Percentiles rank a stretch among this genome's conserved stretches.
Evolutionary conservation across 257 asterid species (phyloP).

Genomic region (Avicennia marina): DNA sequence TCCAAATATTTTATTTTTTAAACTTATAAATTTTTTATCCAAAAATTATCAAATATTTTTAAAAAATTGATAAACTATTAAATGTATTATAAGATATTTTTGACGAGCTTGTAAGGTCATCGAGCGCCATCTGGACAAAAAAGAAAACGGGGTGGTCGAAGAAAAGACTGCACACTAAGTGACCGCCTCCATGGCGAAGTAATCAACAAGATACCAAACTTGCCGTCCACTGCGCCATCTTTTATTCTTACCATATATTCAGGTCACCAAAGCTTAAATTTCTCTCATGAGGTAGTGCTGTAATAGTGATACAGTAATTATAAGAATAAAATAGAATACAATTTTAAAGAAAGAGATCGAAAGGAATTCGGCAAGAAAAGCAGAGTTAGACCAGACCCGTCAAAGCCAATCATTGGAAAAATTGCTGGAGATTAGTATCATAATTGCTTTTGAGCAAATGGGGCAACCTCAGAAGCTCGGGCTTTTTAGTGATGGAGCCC

Average conservation of each 20-base stretch:
- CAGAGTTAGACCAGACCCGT: conserved; percentile 42
- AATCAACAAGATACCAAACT: conserved; percentile 16
- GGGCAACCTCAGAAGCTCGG: conserved; percentile 19
- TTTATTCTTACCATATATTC: conserved; percentile 5
- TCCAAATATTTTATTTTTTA: too few relatives aligned
- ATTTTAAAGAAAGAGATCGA: conserved; percentile 10
- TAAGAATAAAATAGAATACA: background rate
- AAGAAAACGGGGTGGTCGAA: background rate
- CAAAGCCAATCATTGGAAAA: conserved; percentile 45
- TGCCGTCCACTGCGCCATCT: conserved; percentile 7
- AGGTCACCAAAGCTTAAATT: background rate
- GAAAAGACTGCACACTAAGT: background rate
- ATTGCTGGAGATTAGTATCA: conserved; percentile 14
- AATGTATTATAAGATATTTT: too few relatives aligned
- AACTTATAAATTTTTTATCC: too few relatives aligned
- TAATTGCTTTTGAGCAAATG: conserved; percentile 22
- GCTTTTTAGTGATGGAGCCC: conserved; percentile 19
- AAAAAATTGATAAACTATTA: too few relatives aligned
- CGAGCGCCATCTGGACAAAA: background rate
- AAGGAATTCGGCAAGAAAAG: conserved; percentile 21
- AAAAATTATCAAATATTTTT: too few relatives aligned
- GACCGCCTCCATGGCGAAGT: background rate
- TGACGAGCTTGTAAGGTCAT: too few relatives aligned
- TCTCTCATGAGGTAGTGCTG: background rate
- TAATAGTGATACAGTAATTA: background rate